A percentile compares a stretch with the other conserved stretches of the same genome.
phyloP scores from a whole-genome alignment of 108 stramenopile genomes.

The Aurantiochytrium sp. region DNA sequence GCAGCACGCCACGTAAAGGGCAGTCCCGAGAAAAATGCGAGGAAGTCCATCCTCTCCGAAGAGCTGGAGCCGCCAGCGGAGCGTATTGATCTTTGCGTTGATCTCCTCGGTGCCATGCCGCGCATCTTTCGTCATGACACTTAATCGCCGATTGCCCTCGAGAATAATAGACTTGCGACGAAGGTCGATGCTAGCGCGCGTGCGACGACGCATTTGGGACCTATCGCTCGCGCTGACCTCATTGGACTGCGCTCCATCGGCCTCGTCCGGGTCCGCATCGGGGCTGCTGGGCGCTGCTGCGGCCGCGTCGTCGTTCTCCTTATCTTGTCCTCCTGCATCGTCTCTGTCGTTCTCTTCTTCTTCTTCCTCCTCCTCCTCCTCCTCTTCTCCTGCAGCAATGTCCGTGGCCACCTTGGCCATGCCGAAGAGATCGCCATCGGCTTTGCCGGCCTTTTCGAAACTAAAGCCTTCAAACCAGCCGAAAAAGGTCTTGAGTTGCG shows the following conservation, averaged over 20 bases:
- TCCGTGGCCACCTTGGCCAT: neutral
- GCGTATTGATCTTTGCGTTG: neutral
- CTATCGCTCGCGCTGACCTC: neutral
- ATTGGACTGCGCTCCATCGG: neutral
- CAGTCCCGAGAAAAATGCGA: neutral
- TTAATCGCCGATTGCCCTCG: neutral
- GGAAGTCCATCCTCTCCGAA: neutral
- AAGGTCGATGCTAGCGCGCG: neutral
- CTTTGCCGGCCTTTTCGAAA: neutral
- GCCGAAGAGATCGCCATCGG: neutral
- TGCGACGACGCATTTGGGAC: neutral
- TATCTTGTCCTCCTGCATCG: no score
- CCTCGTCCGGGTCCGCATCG: neutral
- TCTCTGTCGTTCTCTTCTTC: neutral
- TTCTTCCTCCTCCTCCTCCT: neutral
- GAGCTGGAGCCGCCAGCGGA: neutral
- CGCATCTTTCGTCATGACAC: neutral
- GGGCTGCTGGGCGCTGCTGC: neutral
- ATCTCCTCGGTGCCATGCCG: neutral
- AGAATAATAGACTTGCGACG: neutral
- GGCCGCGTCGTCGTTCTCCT: no score
- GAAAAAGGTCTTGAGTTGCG: neutral
- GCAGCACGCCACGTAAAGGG: neutral
- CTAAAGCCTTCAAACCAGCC: neutral
- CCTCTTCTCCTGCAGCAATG: neutral